A percentile compares a stretch with the other conserved stretches of the same genome.
Conservation (phyloP, 169 alveolate genomes). For the Sarcocystis neurona region DNA sequence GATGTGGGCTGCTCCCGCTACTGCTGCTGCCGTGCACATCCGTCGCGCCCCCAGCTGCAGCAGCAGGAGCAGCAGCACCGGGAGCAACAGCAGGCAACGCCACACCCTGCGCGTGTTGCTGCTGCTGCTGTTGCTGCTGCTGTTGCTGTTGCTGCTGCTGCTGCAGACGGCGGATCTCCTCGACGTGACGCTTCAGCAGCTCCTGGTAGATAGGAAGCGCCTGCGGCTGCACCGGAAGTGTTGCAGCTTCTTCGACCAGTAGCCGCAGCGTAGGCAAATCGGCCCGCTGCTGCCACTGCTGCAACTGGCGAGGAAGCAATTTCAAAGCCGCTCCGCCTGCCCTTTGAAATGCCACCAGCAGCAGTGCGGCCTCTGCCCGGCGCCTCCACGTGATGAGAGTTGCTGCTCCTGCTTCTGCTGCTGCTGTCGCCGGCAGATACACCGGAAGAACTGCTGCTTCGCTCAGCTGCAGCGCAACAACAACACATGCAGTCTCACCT, state of each 20-base stretch:
- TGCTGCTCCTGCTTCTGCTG: slow-evolving; percentile 17
- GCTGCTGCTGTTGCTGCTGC: slow-evolving; percentile 4
- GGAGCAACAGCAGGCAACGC: background rate
- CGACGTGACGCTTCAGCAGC: background rate
- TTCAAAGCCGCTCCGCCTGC: background rate
- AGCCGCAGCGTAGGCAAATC: background rate
- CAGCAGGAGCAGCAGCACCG: background rate
- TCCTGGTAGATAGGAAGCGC: slow-evolving; percentile 21
- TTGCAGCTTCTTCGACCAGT: background rate
- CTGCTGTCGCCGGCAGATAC: background rate
- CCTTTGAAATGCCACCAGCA: background rate
- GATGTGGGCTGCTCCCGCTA: too few species aligned
- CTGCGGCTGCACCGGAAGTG: background rate
- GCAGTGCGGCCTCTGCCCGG: slow-evolving; percentile 31
- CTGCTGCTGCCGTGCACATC: background rate
- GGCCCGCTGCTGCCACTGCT: slow-evolving; percentile 11
- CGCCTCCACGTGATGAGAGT: background rate
- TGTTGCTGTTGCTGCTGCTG: slow-evolving; percentile 36
- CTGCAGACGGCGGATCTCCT: background rate
- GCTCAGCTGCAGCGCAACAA: background rate
- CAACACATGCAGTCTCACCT: background rate
- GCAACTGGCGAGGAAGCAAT: slow-evolving; percentile 25
- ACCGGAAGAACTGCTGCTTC: slow-evolving; percentile 25
- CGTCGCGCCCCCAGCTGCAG: background rate
- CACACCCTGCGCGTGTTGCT: slow-evolving; percentile 3